Conservation (phyloP, 805 yeast genomes). For the Saccharomycopsis sp. region DNA sequence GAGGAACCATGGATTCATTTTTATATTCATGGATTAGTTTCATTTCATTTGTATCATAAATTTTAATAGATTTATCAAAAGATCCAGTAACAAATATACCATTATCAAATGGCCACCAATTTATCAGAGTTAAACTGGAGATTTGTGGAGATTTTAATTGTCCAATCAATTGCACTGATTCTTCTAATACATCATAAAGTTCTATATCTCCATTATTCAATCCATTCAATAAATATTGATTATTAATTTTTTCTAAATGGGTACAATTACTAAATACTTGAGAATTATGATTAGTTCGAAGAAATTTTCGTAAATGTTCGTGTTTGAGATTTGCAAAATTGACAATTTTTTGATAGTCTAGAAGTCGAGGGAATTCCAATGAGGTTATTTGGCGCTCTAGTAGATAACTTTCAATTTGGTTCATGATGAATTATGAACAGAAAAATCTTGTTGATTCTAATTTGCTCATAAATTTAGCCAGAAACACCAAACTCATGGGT, state of each 20-base stretch:
- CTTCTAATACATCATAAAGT: neutral
- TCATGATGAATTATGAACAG: too few relatives aligned
- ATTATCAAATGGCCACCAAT: conserved; percentile 86
- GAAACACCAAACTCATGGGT: too few relatives aligned
- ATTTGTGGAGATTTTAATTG: conserved; percentile 20
- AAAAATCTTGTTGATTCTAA: too few relatives aligned
- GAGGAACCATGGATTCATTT: conserved; percentile 13
- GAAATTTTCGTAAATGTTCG: too few relatives aligned
- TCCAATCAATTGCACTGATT: neutral
- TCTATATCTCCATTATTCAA: neutral
- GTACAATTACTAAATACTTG: neutral
- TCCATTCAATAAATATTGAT: neutral
- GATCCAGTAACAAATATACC: conserved; percentile 82
- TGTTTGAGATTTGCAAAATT: too few relatives aligned
- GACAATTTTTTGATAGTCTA: too few relatives aligned
- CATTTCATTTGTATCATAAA: conserved; percentile 71
- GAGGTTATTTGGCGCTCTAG: too few relatives aligned
- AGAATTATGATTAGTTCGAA: neutral
- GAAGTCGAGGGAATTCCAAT: too few relatives aligned
- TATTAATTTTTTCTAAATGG: neutral
- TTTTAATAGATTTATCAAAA: conserved; percentile 62
- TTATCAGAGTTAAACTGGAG: conserved; percentile 69
- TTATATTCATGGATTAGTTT: conserved; percentile 59
- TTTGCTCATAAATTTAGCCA: too few relatives aligned
- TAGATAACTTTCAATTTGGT: too few relatives aligned